Base-by-base conservation (phyloP, 805 yeast species). In the Candida germanica region DNA sequence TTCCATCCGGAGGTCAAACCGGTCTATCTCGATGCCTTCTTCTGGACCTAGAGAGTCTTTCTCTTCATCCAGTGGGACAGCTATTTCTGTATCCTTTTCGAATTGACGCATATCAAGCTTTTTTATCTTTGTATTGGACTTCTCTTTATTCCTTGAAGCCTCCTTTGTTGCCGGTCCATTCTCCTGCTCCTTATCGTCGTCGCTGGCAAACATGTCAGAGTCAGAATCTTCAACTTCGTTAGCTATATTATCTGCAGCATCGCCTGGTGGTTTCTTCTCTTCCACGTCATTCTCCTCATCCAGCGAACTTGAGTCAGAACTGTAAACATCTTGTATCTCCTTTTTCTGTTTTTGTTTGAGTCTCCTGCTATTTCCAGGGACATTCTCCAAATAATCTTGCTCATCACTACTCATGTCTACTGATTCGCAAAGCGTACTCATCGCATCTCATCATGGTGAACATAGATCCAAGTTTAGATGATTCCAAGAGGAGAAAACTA, bases 1-100 rank as follows among this genome's bases (percentile, higher is more conserved):
- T 47, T 84, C 91, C 13, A 73, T 64, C 16, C 69, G 56, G 29
- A 84, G 54, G 51, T 76, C 71, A 56, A 84, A 84, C 0, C 84
- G 74, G 40, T 83, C 89, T 2, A 84, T 40, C 41, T 72, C 61
- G 3, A 28, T 33, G 2, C 37, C 49, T 3, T 20, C 23, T 20
- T 20, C 23, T 6, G 6, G 23, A 20, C 23, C 10, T 6, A 7
- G 10, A 20, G 6, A 20, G 23, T 20, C 10, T 20, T 7, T 20
- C 20, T 44, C 49, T 11, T 53, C 50, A 5, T 36, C 16, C 36
- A 27, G 8, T 39, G 54, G 52, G 29, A 44, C 39, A 9, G 46
- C 46, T 11, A 44, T 26, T 1, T 36, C 44, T 15, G 45, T 37
- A 7, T 40, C 60, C 36, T 43, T 40, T 25, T 59, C 59, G 29